A percentile compares a stretch with the other conserved stretches of the same genome.
These are phyloP conservation scores for Pseudocercospora macadamiae DNA, from an alignment of 2,329 filamentous ascomycete genomes.

Conservation along the genomic window DNA sequence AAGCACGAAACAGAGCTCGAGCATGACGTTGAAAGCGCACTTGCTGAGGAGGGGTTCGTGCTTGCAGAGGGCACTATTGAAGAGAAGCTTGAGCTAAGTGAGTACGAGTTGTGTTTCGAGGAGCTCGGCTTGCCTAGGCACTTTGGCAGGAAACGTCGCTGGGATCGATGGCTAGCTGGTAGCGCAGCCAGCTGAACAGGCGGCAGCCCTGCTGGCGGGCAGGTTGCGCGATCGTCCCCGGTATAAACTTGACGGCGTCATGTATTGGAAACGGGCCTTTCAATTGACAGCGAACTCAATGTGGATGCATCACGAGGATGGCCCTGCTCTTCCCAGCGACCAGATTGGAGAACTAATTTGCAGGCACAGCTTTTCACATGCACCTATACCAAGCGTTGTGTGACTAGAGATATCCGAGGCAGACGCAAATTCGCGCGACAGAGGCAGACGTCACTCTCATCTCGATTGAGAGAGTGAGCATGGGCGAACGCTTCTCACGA, in stretches of 20 bases:
- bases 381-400: not conserved
- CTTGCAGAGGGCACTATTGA: slow-evolving; percentile 20
- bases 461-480: slow-evolving; percentile 13
- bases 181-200: slow-evolving; percentile 13
- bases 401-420: not conserved
- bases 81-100: slow-evolving; percentile 25
- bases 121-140: slow-evolving; percentile 30
- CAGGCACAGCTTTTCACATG: too few species aligned
- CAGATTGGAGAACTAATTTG: too few species aligned
- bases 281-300: not conserved
- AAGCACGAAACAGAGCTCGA: slow-evolving; percentile 28
- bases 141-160: slow-evolving; percentile 29
- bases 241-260: not conserved
- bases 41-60: slow-evolving; percentile 24
- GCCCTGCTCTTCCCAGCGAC: too few species aligned
- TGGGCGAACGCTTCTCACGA: slow-evolving; percentile 10
- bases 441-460: slow-evolving; percentile 17
- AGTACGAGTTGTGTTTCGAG: slow-evolving; percentile 30
- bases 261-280: slow-evolving; percentile 6
- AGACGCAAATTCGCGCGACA: not conserved
- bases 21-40: slow-evolving; percentile 26
- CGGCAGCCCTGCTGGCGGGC: not conserved
- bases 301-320: not conserved
- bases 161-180: slow-evolving; percentile 22
- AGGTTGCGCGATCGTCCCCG: not conserved